Base-by-base conservation (phyloP, 1,139 yeast genomes). In the Debaryomyces coudertii region DNA sequence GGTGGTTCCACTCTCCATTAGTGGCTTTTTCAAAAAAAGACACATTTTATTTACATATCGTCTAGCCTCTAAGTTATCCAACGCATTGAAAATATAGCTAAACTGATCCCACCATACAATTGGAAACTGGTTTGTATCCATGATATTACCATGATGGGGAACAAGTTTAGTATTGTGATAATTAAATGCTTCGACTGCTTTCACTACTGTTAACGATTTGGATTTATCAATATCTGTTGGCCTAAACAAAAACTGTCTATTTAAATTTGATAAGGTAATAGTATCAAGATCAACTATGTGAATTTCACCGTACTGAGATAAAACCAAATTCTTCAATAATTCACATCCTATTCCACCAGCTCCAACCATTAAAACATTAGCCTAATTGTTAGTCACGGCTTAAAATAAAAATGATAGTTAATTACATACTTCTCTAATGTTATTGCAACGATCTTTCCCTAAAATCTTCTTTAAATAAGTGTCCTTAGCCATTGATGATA, bases 261-360 rank as follows among this genome's bases (percentile, higher is more conserved):
- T 95, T 63, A 95, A 76, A 65, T 95, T 95, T 50, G 95, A 85
- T 33, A 93, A 69, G 48, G 96, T 97, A 54, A 95, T 89, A 4
- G 98, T 93, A 63, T 95, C 99, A 47, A 95, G 75, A 65, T 95
- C 99, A 16, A 92, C 95, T 23, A 95, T 79, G 59, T 92, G 97
- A 46, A 95, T 86, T 57, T 89, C 95, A 3, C 95, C 95, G 56
- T 87, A 86, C 2, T 96, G 96, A 54, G 90, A 77, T 52, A 92
- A 69, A 6, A 90, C 83, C 44, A 95, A 73, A 60, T 95, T 89
- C 62, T 95, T 95, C 49, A 95, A 73, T 35, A 95, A 71, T 65
- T 95, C 99, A 65, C 98, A 95, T 4, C 99, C 99, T 53, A 95
- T 92, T n/a, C 99, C 99, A 24, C 99, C 99, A 1, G 99, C 97